Conservation (phyloP, 2,329 filamentous ascomycete species). For the Cyphellophora europaea region DNA sequence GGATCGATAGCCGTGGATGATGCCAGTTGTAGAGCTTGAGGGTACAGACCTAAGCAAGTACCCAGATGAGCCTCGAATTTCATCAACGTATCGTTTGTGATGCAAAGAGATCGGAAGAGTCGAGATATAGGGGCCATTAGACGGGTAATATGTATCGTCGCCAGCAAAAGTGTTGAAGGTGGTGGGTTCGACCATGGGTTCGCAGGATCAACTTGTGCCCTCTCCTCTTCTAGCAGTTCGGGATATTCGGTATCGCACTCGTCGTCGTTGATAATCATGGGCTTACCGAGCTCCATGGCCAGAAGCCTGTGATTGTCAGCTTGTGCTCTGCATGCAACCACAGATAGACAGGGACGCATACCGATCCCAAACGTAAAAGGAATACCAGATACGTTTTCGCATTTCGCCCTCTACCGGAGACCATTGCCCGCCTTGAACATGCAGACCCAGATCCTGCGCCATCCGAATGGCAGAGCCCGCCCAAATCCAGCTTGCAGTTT, state of each 20-base stretch:
- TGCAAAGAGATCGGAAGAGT: slow-evolving; percentile 56
- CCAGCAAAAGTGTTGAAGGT: slow-evolving; percentile 34
- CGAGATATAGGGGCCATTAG: slow-evolving; percentile 66
- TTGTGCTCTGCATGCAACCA: slow-evolving; percentile 1
- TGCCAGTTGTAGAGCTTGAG: slow-evolving; percentile 60
- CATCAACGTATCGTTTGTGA: slow-evolving; percentile 60
- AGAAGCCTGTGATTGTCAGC: slow-evolving; percentile 46
- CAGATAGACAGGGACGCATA: slow-evolving; percentile 26
- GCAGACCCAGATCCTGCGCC: slow-evolving; percentile 74
- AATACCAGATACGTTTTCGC: slow-evolving; percentile 86
- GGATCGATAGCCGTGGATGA: slow-evolving; percentile 62
- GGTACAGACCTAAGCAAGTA: slow-evolving; percentile 65
- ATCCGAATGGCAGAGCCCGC: slow-evolving; percentile 69
- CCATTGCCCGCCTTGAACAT: slow-evolving; percentile 65
- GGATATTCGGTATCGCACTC: slow-evolving; percentile 82
- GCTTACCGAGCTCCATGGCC: slow-evolving; percentile 70
- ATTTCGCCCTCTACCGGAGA: slow-evolving; percentile 73
- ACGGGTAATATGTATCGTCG: slow-evolving; percentile 72
- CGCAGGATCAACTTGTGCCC: slow-evolving; percentile 38
- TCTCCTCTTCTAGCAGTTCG: slow-evolving; percentile 67
- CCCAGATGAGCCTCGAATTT: slow-evolving; percentile 74
- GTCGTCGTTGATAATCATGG: slow-evolving; percentile 72
- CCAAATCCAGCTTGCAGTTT: slow-evolving; percentile 79
- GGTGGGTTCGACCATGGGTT: slow-evolving; percentile 54
- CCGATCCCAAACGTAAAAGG: slow-evolving; percentile 83